Percentiles rank a stretch among this genome's conserved stretches.
Evolutionary conservation across 179 eudicot genomes (phyloP).

Genomic region (Pouteria campechiana): DNA sequence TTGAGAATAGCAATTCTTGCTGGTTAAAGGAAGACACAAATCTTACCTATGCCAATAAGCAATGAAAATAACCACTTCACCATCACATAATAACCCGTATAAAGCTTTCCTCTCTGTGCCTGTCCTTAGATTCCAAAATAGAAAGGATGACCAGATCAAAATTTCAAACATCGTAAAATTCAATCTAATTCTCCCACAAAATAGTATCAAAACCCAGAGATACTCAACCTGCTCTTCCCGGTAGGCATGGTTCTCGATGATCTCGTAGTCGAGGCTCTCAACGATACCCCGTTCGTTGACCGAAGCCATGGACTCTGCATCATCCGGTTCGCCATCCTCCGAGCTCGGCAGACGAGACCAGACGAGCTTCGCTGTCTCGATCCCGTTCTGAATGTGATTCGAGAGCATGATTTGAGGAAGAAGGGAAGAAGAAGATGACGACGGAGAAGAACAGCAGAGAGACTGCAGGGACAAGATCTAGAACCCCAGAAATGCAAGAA

Average conservation of each 20-base stretch:
- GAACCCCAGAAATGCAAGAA: too few relatives aligned
- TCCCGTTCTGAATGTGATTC: slow-evolving; percentile 74
- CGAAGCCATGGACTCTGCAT: slow-evolving; percentile 20
- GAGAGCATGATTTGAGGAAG: slow-evolving; percentile 57
- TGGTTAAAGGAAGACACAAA: neutral
- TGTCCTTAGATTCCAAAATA: slow-evolving; percentile 7
- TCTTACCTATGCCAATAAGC: slow-evolving; percentile 80
- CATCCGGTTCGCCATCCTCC: slow-evolving; percentile 45
- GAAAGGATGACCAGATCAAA: neutral
- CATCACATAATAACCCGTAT: slow-evolving; percentile 56
- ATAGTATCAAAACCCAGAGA: neutral
- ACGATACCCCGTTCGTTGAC: slow-evolving; percentile 32
- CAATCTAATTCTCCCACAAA: neutral
- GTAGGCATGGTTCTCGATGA: slow-evolving; percentile 75
- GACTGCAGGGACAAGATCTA: too few relatives aligned
- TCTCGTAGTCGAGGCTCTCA: slow-evolving; percentile 94
- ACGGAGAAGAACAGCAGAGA: too few relatives aligned
- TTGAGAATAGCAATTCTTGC: too few relatives aligned
- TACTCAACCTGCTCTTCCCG: slow-evolving; percentile 88
- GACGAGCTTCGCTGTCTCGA: slow-evolving; percentile 58
- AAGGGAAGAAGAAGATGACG: too few relatives aligned
- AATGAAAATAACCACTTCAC: slow-evolving; percentile 87
- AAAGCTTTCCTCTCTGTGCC: slow-evolving; percentile 73
- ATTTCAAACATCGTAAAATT: neutral
- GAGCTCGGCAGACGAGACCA: slow-evolving; percentile 74